These are phyloP conservation scores for Serendipita sp. DNA, from an alignment of 1,284 basidiomycete species.

Conservation along the genomic window DNA sequence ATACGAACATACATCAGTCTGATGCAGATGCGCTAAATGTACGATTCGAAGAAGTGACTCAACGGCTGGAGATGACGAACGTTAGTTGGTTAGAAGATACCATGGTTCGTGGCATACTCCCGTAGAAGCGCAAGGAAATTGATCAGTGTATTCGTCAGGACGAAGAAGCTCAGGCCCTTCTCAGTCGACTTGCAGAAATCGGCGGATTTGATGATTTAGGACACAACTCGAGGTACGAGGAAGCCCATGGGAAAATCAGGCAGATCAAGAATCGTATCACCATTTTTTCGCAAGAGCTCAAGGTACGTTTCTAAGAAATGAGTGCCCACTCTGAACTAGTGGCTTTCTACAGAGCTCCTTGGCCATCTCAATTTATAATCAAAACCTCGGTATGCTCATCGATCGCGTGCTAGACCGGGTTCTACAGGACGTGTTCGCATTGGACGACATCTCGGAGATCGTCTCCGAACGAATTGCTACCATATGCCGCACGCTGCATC, in stretches of 20 bases:
- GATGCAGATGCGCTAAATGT: conserved; percentile 24
- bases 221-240: conserved; percentile 63
- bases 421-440: conserved; percentile 58
- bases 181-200: conserved; percentile 41
- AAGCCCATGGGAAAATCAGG: conserved; percentile 60
- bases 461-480: conserved; percentile 78
- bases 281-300: conserved; percentile 51
- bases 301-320: conserved; percentile 33
- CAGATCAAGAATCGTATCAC: conserved; percentile 55
- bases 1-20: conserved; percentile 22
- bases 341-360: conserved; percentile 33
- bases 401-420: conserved; percentile 60
- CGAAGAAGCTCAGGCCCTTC: conserved; percentile 29
- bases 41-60: conserved; percentile 35
- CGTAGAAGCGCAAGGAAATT: neutral
- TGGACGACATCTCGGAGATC: conserved; percentile 81
- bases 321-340: neutral
- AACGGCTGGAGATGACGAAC: conserved; percentile 36
- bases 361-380: conserved; percentile 49
- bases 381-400: conserved; percentile 58
- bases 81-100: conserved; percentile 55
- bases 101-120: conserved; percentile 33
- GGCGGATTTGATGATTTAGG: conserved; percentile 60
- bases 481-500: conserved; percentile 64
- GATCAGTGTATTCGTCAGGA: conserved; percentile 22